Evolutionary conservation across 768 basidiomycete genomes (phyloP).

Genomic region (Porpolomopsis calyptriformis): DNA sequence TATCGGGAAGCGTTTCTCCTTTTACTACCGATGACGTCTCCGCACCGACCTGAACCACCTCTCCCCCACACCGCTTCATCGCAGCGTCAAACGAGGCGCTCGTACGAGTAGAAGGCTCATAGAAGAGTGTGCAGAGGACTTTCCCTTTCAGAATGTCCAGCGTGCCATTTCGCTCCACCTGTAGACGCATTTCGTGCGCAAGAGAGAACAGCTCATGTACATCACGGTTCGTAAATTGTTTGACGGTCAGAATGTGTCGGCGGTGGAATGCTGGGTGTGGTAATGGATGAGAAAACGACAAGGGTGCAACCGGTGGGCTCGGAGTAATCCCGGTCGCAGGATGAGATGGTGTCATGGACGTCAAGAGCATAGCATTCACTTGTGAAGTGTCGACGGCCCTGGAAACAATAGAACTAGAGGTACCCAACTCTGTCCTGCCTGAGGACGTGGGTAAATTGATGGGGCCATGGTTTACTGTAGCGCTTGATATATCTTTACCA

Average conservation of each 20-base stretch:
- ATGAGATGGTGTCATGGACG: constrained; percentile 14
- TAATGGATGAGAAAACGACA: constrained; percentile 37
- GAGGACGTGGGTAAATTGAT: constrained; percentile 1
- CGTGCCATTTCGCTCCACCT: constrained; percentile 83
- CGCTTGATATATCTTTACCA: constrained; percentile 66
- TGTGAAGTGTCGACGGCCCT: constrained; percentile 22
- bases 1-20: constrained; percentile 89
- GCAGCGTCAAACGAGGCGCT: constrained; percentile 95
- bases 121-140: constrained; percentile 87
- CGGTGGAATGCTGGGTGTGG: constrained; percentile 86
- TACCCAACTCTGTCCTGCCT: not conserved
- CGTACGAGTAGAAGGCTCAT: constrained; percentile 94
- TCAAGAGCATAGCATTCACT: constrained; percentile 19
- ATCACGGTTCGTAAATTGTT: constrained; percentile 83
- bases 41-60: constrained; percentile 76
- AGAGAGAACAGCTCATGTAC: constrained; percentile 89
- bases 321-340: constrained; percentile 17
- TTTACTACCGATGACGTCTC: constrained; percentile 85
- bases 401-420: constrained; percentile 17
- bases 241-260: constrained; percentile 88
- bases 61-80: constrained; percentile 96
- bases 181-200: constrained; percentile 93
- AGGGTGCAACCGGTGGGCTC: constrained; percentile 23
- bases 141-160: constrained; percentile 87
- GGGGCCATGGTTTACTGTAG: constrained; percentile 36